Base-by-base conservation (phyloP, 495 filamentous ascomycete genomes). In the Trichoderma reesei region DNA sequence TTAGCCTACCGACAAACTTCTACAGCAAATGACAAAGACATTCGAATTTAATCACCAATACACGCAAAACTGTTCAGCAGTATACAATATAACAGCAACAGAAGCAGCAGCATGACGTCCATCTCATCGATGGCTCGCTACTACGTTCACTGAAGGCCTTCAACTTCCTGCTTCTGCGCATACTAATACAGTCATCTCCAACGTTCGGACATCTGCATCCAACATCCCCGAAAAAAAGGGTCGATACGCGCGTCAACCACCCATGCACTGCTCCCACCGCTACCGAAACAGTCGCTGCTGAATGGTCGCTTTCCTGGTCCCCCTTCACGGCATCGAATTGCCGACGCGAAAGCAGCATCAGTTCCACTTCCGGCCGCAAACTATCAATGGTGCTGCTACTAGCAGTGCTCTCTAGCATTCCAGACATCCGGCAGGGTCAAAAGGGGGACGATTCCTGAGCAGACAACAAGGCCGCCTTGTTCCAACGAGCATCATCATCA, bases 281-380 rank as follows among this genome's bases (percentile, higher is more conserved):
- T 3, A 20, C 20, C 20, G 7, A 56, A 56, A 34, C 44, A 39
- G 4, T 13, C 51, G 51, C 51, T 56, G 20, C 51, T 33, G 51
- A 56, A 20, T 54, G 51, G 51, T 33, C 10, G 51, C 20, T 34
- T 56, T 11, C 51, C 34, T 33, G 38, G 51, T 54, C 46, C 51
- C 51, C 51, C 26, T 56, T 56, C 51, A 5, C 51, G 51, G 51
- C 51, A 56, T 56, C 51, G 51, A 56, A 34, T 56, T 56, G 51
- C 51, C 51, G 51, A 10, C 51, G 51, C 51, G 20, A 33, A 34
- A 56, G 20, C 20, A 34, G 20, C 51, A 56, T 26, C 51, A 56
- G 26, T 56, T 34, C 51, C 51, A 56, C 51, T 34, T 26, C 26
- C 26, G 26, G 26, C 26, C 26, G 26, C 26, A 26, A 26, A 26